These are phyloP conservation scores for Linanthus parryae DNA, from an alignment of 148 eudicot species.

Conservation along the genomic window DNA sequence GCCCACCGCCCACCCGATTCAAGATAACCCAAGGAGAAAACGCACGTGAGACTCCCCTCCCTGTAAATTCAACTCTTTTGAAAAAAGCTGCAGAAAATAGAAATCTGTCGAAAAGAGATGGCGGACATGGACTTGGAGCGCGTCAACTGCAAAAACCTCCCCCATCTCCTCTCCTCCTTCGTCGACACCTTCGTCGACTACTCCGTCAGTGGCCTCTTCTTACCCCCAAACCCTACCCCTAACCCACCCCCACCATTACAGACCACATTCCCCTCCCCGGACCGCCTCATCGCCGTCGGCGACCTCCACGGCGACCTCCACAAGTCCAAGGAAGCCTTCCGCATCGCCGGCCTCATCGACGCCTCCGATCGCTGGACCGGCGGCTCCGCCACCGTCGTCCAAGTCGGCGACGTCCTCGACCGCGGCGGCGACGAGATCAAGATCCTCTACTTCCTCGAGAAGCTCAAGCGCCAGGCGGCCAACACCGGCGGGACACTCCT, in stretches of 20 bases:
- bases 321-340: constrained; percentile 62
- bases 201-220: constrained; percentile 65
- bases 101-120: too few species aligned
- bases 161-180: constrained; percentile 57
- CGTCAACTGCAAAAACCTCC: constrained; percentile 53
- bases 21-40: too few species aligned
- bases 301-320: constrained; percentile 87
- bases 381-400: constrained; percentile 69
- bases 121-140: too few species aligned
- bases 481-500: constrained; percentile 48
- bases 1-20: too few species aligned
- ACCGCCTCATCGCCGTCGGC: constrained; percentile 73
- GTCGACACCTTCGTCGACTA: constrained; percentile 79
- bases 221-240: constrained; percentile 32
- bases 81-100: too few species aligned
- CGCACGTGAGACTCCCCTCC: too few species aligned
- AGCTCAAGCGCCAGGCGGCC: constrained; percentile 55
- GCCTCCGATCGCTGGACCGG: constrained; percentile 60
- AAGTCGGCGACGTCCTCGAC: constrained; percentile 86
- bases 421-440: constrained; percentile 81
- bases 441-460: constrained; percentile 66
- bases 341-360: constrained; percentile 59
- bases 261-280: constrained; percentile 42
- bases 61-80: too few species aligned
- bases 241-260: constrained; percentile 12